A percentile compares a stretch with the other conserved stretches of the same genome.
These are phyloP conservation scores for Acmispon strigosus DNA, from an alignment of 306 rosid genomes.

Conservation along the genomic window DNA sequence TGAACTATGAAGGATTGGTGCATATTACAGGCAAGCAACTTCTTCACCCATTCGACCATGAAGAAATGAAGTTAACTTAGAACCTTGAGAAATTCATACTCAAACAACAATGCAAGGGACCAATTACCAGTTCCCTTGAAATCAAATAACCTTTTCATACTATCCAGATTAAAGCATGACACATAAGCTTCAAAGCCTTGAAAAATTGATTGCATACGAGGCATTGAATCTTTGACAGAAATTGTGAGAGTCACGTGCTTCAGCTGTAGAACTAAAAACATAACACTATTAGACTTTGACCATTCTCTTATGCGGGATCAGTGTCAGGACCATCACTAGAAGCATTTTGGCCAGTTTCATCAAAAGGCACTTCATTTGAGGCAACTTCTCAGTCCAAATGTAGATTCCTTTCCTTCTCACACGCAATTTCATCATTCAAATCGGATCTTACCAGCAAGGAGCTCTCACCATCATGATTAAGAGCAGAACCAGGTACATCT, in stretches of 20 bases:
- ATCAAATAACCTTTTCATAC: slow-evolving; percentile 26
- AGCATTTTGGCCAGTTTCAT: slow-evolving; percentile 26
- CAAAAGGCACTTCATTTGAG: slow-evolving; percentile 26
- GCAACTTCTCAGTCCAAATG: slow-evolving; percentile 19
- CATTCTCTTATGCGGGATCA: slow-evolving; percentile 21
- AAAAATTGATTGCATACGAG: slow-evolving; percentile 26
- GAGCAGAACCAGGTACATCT: slow-evolving; percentile 25
- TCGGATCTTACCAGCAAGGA: slow-evolving; percentile 18
- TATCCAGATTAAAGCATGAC: slow-evolving; percentile 20
- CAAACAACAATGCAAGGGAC: slow-evolving; percentile 11
- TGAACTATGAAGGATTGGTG: not conserved
- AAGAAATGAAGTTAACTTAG: not conserved
- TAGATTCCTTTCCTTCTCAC: slow-evolving; percentile 10
- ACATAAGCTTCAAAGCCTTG: slow-evolving; percentile 30
- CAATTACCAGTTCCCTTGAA: slow-evolving; percentile 16
- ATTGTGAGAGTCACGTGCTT: slow-evolving; percentile 1
- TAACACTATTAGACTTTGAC: slow-evolving; percentile 22
- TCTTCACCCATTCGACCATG: slow-evolving; percentile 18
- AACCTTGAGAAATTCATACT: slow-evolving; percentile 1
- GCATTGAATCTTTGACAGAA: slow-evolving; percentile 9
- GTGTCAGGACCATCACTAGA: slow-evolving; percentile 33
- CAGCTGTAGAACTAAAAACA: not conserved
- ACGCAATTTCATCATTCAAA: slow-evolving; percentile 19
- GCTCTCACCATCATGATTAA: slow-evolving; percentile 24
- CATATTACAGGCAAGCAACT: slow-evolving; percentile 6